Evolutionary conservation across 2,329 filamentous ascomycete genomes (phyloP).

Genomic region (Lachnellula occidentalis): DNA sequence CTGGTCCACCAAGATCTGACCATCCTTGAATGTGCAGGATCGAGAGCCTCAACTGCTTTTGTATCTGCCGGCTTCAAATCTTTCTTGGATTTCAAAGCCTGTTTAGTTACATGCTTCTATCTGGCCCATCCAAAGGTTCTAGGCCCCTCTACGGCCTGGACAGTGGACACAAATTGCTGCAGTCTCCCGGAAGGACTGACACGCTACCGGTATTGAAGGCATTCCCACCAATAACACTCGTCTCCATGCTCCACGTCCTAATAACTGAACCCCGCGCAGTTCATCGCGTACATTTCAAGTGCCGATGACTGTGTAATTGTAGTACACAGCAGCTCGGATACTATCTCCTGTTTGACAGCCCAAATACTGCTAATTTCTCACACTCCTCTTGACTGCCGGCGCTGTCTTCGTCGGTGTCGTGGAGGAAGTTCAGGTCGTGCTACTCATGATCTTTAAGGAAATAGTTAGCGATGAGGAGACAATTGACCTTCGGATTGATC

Average conservation of each 20-base stretch:
- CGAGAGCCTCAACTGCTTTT: too few relatives aligned
- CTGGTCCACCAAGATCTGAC: too few relatives aligned
- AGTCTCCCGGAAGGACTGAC: slow-evolving; percentile 10
- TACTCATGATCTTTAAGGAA: background rate
- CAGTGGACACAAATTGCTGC: slow-evolving; percentile 13
- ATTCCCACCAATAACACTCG: slow-evolving; percentile 30
- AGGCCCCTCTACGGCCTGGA: background rate
- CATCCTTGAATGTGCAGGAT: too few relatives aligned
- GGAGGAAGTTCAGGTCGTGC: background rate
- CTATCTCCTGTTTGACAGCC: slow-evolving; percentile 11
- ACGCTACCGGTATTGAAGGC: slow-evolving; percentile 9
- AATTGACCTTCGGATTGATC: background rate
- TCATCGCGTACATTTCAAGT: slow-evolving; percentile 27
- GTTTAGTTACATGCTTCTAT: too few relatives aligned
- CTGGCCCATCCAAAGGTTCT: too few relatives aligned
- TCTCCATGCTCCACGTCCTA: slow-evolving; percentile 36
- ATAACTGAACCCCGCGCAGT: slow-evolving; percentile 29
- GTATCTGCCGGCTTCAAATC: too few relatives aligned
- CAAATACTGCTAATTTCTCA: slow-evolving; percentile 10
- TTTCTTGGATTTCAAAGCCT: too few relatives aligned
- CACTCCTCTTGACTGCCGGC: background rate
- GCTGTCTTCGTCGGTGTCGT: background rate
- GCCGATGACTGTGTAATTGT: slow-evolving; percentile 27
- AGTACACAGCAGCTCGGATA: slow-evolving; percentile 9
- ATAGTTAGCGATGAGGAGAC: background rate